phyloP scores from a whole-genome alignment of 768 basidiomycete species.

The Mycena vulgaris region DNA sequence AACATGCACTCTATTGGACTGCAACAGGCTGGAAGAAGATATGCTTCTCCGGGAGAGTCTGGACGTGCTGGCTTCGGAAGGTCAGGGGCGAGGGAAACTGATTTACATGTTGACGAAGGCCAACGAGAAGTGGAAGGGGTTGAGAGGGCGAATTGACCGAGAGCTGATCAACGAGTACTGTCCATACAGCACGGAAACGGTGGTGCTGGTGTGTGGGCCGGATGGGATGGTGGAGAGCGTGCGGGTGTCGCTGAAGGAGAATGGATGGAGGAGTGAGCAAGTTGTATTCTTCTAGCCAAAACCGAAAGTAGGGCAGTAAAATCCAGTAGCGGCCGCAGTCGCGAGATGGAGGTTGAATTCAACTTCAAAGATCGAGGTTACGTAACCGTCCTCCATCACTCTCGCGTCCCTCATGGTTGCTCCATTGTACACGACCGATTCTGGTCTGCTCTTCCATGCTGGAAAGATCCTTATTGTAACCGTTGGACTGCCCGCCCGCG shows the following conservation, averaged over 20 bases:
- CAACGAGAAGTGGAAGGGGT: conserved; percentile 15
- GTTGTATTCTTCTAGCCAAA: conserved; percentile 16
- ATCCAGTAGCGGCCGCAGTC: not conserved
- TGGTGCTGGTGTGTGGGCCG: conserved; percentile 20
- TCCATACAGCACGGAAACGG: not conserved
- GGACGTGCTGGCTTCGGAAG: conserved; percentile 18
- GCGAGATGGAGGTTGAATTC: no score
- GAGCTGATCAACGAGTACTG: conserved; percentile 3
- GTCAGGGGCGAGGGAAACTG: conserved; percentile 9
- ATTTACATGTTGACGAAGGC: conserved; percentile 23
- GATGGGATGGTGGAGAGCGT: conserved; percentile 18
- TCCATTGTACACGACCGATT: conserved; percentile 95
- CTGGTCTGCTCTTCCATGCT: conserved; percentile 89
- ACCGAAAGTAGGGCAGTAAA: no score
- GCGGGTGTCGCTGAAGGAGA: conserved; percentile 6
- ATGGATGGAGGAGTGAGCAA: conserved; percentile 19
- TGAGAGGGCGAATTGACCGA: conserved; percentile 18
- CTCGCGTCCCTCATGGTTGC: conserved; percentile 88
- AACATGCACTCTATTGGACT: conserved; percentile 3
- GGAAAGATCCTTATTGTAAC: conserved; percentile 96
- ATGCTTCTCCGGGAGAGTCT: conserved; percentile 13
- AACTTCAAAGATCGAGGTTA: not conserved
- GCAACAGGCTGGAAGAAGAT: conserved; percentile 19
- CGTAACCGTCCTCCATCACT: not conserved
- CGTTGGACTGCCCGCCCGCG: conserved; percentile 93